Evolutionary conservation across 2,329 filamentous ascomycete genomes (phyloP).

Genomic region (Penicillium polonicum): DNA sequence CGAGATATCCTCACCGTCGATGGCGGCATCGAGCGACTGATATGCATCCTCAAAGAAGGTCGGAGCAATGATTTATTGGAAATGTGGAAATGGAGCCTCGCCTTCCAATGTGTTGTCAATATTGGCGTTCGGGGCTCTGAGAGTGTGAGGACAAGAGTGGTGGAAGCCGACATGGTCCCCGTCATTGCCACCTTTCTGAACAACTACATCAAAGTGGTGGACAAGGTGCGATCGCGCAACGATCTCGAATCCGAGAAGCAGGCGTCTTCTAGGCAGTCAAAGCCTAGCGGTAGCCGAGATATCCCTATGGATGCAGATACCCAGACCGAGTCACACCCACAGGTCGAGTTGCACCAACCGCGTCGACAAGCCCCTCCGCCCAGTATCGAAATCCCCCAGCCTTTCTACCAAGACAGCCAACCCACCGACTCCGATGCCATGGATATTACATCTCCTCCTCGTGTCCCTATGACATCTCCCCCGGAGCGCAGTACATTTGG

Average conservation of each 20-base stretch:
- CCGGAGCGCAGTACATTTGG: constrained; percentile 68
- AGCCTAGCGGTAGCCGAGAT: constrained; percentile 30
- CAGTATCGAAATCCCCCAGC: constrained; percentile 72
- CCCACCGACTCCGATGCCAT: constrained; percentile 52
- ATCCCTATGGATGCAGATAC: constrained; percentile 51
- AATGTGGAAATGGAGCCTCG: constrained; percentile 99
- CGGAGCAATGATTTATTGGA: constrained; percentile 98
- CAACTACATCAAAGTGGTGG: constrained; percentile 96
- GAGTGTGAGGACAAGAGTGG: constrained; percentile 86
- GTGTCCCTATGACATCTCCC: constrained; percentile 67
- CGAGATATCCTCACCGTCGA: constrained; percentile 97
- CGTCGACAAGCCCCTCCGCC: constrained; percentile 81
- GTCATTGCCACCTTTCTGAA: constrained; percentile 97
- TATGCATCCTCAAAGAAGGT: constrained; percentile 97
- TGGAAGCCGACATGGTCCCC: constrained; percentile 98
- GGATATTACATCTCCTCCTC: constrained; percentile 63
- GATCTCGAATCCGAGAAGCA: constrained; percentile 70
- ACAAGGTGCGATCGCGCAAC: constrained; percentile 82
- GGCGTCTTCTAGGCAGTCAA: constrained; percentile 32
- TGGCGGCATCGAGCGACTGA: constrained; percentile 92
- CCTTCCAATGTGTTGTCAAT: constrained; percentile 98
- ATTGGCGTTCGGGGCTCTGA: constrained; percentile 96
- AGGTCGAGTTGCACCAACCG: constrained; percentile 57
- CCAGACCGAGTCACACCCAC: constrained; percentile 54
- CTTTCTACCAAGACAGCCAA: constrained; percentile 50